Percentiles rank a stretch among this genome's conserved stretches.
phyloP scores from a whole-genome alignment of 1,284 basidiomycete species.

The Pseudozyma hubeiensis region DNA sequence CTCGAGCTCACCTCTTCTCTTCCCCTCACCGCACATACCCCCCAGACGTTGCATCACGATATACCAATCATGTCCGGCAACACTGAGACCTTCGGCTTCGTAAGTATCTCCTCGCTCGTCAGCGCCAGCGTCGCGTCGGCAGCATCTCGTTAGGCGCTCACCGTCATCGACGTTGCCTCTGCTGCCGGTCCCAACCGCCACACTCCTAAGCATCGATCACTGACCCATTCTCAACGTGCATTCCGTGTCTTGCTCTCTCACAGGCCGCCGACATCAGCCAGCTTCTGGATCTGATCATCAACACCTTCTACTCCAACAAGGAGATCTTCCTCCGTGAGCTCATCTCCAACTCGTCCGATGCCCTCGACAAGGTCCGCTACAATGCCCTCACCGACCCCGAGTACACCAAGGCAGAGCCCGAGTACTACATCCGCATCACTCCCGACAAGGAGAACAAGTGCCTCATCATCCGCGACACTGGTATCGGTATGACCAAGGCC shows the following conservation, averaged over 20 bases:
- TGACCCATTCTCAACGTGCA: slow-evolving; percentile 8
- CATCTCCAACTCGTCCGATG: slow-evolving; percentile 69
- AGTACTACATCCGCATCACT: slow-evolving; percentile 69
- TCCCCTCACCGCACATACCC: slow-evolving; percentile 28
- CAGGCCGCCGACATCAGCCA: slow-evolving; percentile 66
- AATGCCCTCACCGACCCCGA: slow-evolving; percentile 67
- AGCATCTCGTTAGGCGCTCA: not conserved
- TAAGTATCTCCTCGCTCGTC: slow-evolving; percentile 28
- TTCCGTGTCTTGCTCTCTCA: not conserved
- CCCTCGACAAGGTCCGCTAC: slow-evolving; percentile 69
- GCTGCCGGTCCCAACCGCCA: not conserved
- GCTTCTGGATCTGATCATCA: slow-evolving; percentile 68
- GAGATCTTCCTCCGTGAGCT: slow-evolving; percentile 68
- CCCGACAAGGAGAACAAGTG: slow-evolving; percentile 92
- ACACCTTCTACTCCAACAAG: slow-evolving; percentile 69
- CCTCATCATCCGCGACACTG: slow-evolving; percentile 91
- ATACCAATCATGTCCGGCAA: slow-evolving; percentile 59
- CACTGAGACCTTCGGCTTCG: slow-evolving; percentile 67
- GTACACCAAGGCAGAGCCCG: slow-evolving; percentile 66
- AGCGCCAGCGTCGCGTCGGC: not conserved
- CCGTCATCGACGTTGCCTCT: not conserved
- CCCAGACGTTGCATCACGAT: slow-evolving; percentile 22
- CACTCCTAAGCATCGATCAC: not conserved
- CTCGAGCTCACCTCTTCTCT: not conserved
- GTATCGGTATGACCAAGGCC: slow-evolving; percentile 80